These are phyloP conservation scores for Coemansia sp. DNA, from an alignment of 192 early-diverging fungal genomes.

Conservation along the genomic window DNA sequence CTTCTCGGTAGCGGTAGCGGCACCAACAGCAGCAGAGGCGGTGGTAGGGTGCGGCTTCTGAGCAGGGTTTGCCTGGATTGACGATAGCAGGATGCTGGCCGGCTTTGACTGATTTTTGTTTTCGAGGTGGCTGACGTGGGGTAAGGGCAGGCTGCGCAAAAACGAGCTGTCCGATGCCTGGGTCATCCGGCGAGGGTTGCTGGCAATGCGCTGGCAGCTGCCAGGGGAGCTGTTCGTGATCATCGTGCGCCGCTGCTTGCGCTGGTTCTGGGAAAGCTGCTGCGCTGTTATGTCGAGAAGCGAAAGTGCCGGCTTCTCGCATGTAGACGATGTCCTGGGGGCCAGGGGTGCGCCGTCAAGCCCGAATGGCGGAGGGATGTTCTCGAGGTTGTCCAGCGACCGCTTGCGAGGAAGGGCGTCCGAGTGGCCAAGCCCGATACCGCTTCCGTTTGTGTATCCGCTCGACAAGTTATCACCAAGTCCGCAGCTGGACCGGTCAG, in stretches of 20 bases:
- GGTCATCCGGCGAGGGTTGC: constrained; percentile 38
- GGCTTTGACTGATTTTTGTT: constrained; percentile 14
- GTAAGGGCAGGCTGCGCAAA: constrained; percentile 23
- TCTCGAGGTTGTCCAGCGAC: constrained; percentile 43
- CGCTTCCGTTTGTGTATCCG: constrained; percentile 20
- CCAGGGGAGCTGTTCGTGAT: constrained; percentile 47
- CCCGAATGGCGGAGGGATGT: constrained; percentile 39
- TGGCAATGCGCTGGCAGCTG: constrained; percentile 22
- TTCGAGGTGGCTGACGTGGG: constrained; percentile 4
- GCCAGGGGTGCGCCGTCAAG: constrained; percentile 12
- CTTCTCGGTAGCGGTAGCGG: neutral
- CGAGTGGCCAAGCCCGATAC: constrained; percentile 33
- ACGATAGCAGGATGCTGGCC: neutral
- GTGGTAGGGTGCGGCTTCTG: constrained; percentile 1
- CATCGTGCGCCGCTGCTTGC: constrained; percentile 40
- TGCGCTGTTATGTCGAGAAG: constrained; percentile 41
- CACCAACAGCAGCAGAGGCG: neutral
- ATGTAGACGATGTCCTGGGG: constrained; percentile 5
- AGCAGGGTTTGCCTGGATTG: neutral
- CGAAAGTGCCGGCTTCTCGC: constrained; percentile 34
- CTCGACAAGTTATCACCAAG: constrained; percentile 22
- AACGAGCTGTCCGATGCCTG: constrained; percentile 15
- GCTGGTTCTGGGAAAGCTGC: constrained; percentile 46
- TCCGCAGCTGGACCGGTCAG: constrained; percentile 30
- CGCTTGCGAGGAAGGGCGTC: constrained; percentile 39